Percentiles rank a stretch among this genome's conserved stretches.
Conservation (phyloP, 768 basidiomycete genomes). For the Cystobasidium onofrii region DNA sequence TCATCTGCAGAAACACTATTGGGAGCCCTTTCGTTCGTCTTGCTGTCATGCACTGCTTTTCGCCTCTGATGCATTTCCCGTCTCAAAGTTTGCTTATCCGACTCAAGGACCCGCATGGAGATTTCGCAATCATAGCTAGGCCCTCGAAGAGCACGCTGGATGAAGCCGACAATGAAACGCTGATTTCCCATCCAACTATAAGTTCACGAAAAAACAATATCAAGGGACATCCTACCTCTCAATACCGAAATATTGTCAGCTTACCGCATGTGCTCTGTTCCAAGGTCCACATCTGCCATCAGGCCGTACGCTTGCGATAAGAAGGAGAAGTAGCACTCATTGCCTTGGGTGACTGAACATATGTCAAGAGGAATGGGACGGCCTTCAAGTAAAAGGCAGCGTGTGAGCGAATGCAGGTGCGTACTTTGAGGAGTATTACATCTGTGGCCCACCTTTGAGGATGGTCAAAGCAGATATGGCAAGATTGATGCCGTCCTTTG, state of each 20-base stretch:
- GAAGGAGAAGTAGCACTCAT: constrained; percentile 62
- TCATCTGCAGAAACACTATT: neutral
- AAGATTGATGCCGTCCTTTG: constrained; percentile 64
- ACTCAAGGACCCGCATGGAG: constrained; percentile 60
- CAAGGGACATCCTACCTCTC: neutral
- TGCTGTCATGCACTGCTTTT: neutral
- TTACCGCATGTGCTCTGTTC: constrained; percentile 68
- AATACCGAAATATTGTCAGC: neutral
- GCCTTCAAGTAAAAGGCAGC: constrained; percentile 50
- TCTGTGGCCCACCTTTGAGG: constrained; percentile 59
- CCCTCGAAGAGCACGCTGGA: constrained; percentile 58
- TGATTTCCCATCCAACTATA: constrained; percentile 63
- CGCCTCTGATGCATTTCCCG: constrained; percentile 50
- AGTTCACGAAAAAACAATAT: neutral
- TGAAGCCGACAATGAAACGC: constrained; percentile 65
- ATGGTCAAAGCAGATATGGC: constrained; percentile 64
- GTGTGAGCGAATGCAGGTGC: neutral
- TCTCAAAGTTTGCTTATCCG: constrained; percentile 63
- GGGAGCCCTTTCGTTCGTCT: neutral
- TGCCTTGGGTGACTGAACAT: constrained; percentile 64
- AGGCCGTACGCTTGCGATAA: constrained; percentile 75
- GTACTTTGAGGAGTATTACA: neutral
- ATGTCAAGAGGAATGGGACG: constrained; percentile 66
- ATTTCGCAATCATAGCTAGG: constrained; percentile 63
- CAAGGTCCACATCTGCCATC: constrained; percentile 61